Evolutionary conservation across 2,329 filamentous ascomycete species (phyloP).

Genomic region (Pseudocercospora musae): DNA sequence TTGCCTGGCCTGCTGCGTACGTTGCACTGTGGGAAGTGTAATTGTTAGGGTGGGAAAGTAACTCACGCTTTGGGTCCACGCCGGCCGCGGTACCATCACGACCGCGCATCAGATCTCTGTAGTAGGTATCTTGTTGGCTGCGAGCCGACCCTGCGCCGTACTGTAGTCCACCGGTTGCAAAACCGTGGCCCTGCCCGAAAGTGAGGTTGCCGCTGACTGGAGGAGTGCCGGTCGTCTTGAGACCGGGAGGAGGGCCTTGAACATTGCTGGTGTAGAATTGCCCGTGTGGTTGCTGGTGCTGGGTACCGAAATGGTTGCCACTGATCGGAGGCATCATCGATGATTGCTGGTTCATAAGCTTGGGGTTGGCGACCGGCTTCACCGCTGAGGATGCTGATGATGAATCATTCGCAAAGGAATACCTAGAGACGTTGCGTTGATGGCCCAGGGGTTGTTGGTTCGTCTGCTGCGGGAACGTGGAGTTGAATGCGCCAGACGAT

Average conservation of each 20-base stretch:
- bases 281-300: conserved; percentile 54
- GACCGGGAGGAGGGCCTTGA: conserved; percentile 86
- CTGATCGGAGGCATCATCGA: conserved; percentile 70
- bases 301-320: conserved; percentile 49
- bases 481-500: conserved; percentile 45
- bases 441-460: conserved; percentile 53
- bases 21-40: conserved; percentile 23
- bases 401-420: conserved; percentile 78
- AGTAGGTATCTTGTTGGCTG: conserved; percentile 28
- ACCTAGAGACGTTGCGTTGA: conserved; percentile 78
- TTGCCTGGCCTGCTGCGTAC: conserved; percentile 25
- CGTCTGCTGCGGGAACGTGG: conserved; percentile 23
- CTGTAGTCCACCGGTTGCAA: conserved; percentile 64
- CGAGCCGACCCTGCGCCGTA: conserved; percentile 56
- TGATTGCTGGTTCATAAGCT: conserved; percentile 78
- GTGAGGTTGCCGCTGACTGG: conserved; percentile 75
- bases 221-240: conserved; percentile 92
- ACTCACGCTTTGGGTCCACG: conserved; percentile 35
- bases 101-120: conserved; percentile 24
- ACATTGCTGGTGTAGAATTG: conserved; percentile 83
- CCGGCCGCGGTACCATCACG: conserved; percentile 19
- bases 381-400: conserved; percentile 59
- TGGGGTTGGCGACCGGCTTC: conserved; percentile 74
- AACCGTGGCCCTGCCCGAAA: conserved; percentile 85
- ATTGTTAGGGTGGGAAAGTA: conserved; percentile 30